Evolutionary conservation across 2,329 filamentous ascomycete species (phyloP), one percentile per base, ranked within the genome.

Genomic region (Aspergillus ustus): DNA sequence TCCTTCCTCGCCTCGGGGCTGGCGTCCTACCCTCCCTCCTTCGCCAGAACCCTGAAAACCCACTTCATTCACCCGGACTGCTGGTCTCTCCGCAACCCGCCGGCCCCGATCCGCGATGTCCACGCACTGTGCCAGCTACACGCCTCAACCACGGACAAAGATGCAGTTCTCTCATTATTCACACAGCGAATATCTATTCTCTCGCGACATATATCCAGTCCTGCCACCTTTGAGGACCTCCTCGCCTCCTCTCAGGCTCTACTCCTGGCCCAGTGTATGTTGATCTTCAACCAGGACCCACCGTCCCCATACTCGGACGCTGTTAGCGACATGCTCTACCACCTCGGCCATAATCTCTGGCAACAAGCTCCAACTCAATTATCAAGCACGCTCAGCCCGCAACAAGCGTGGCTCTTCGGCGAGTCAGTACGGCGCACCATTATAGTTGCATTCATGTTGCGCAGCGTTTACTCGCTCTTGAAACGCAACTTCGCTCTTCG

Each of bases 361-460:
- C 60, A 67, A 6, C 61, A 70, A 59, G 70, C 71, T 0, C 72
- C 71, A 0, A 60, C 63, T 11, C 68, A 72, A 43, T 46, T 74
- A 20, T 69, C 71, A 1, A 53, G 62, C 8, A 65, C 58, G 0
- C 52, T 73, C 17, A 69, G 64, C 22, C 66, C 69, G 4, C 67
- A 70, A 61, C 66, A 66, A 2, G 71, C 72, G 4, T 76, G 73
- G 73, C 55, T 75, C 8, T 68, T 75, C 2, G 72, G 63, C 1
- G 74, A 76, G 55, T 73, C 69, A 29, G 70, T 73, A 13, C 66
- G 74, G 0, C 67, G 73, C 6, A 76, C 73, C 0, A 71, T 75
- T 15, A 73, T 71, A 15, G 71, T 76, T 52, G 69, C 66, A 20
- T 67, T 72, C 22, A 69, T 76, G 51, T 60, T 77, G 6, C 62